phyloP scores from a whole-genome alignment of 805 yeast genomes.

The Cyberlindnera mrakii region DNA sequence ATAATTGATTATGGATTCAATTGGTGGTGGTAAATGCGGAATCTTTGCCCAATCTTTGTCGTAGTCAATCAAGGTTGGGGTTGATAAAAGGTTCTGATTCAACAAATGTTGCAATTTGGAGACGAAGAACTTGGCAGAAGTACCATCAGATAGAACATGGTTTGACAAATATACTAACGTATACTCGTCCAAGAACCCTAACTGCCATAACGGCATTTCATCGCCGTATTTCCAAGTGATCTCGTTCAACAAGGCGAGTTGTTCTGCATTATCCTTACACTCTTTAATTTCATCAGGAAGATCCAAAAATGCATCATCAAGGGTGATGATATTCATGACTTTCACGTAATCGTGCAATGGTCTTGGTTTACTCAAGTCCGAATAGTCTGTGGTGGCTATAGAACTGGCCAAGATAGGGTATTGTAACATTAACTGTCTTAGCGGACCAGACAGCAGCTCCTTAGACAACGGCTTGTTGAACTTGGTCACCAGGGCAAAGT shows the following conservation, averaged over 20 bases:
- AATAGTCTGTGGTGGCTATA: slow-evolving; percentile 14
- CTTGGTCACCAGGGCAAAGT: slow-evolving; percentile 10
- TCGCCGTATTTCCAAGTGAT: slow-evolving; percentile 11
- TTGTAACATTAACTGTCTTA: slow-evolving; percentile 9
- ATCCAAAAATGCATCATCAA: slow-evolving; percentile 11
- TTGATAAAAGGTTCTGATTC: not conserved
- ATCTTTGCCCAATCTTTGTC: slow-evolving; percentile 3
- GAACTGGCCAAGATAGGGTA: slow-evolving; percentile 16
- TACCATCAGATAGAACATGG: slow-evolving; percentile 20
- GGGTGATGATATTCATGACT: slow-evolving; percentile 9
- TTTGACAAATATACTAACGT: slow-evolving; percentile 16
- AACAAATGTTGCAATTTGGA: slow-evolving; percentile 8
- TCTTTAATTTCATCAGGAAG: slow-evolving; percentile 6
- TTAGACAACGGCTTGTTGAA: slow-evolving; percentile 9
- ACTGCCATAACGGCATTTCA: slow-evolving; percentile 14
- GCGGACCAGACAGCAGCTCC: slow-evolving; percentile 4
- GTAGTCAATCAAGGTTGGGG: slow-evolving; percentile 8
- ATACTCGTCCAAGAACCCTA: slow-evolving; percentile 11
- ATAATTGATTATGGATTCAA: slow-evolving; percentile 9
- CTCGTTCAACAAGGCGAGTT: slow-evolving; percentile 6
- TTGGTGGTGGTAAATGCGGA: slow-evolving; percentile 14
- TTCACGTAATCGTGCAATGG: slow-evolving; percentile 17
- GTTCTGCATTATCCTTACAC: slow-evolving; percentile 1
- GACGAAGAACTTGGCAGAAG: slow-evolving; percentile 10
- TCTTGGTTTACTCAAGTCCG: slow-evolving; percentile 9